Evolutionary conservation across 2,329 filamentous ascomycete genomes (phyloP), one percentile per base, ranked within the genome.

Genomic region (Torrubiellomyces zombiae): DNA sequence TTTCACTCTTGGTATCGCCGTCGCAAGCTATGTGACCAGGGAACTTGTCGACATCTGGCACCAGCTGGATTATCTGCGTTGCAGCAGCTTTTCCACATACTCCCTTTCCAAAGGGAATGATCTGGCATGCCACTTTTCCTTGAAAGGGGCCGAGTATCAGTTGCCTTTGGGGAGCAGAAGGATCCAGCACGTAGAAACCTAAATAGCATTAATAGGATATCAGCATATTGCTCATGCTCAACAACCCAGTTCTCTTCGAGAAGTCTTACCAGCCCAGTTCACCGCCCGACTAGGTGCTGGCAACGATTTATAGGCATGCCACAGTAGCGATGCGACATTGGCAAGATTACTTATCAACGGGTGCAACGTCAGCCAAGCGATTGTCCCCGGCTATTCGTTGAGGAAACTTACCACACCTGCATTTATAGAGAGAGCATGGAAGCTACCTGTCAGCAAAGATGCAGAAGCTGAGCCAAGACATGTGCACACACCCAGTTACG

Each of bases 1-100:
- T 74, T 56, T 89, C 80, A 44, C 79, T 85, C 52, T 58, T 67
- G 39, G 69, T 80, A 29, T 69, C 74, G 4, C 67, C 66, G 47
- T 89, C 80, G 45, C 80, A 86, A 7, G 80, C 78, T 42, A 89
- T 85, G 44, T 86, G 80, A 2, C 77, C 79, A 0, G 76, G 75
- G 40, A 86, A 86, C 25, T 53, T 42, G 21, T 80, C 72, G 6
- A 89, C 78, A 45, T 89, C 72, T 9, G 57, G 51, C 0, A 76
- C 63, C 6, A 83, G 45, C 50, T 80, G 75, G 8, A 78, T 83
- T 30, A 51, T 43, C 21, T 51, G 50, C 4, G 55, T 62, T 14
- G 60, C 43, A 2, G 77, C 79, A 1, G 78, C 77, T 6, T 67
- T 53, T 3, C 80, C 80, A 45, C 80, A 86, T 5, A 89, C 80